These are phyloP conservation scores for Ophiostoma sp. DNA, from an alignment of 2,329 filamentous ascomycete species.

Conservation along the genomic window DNA sequence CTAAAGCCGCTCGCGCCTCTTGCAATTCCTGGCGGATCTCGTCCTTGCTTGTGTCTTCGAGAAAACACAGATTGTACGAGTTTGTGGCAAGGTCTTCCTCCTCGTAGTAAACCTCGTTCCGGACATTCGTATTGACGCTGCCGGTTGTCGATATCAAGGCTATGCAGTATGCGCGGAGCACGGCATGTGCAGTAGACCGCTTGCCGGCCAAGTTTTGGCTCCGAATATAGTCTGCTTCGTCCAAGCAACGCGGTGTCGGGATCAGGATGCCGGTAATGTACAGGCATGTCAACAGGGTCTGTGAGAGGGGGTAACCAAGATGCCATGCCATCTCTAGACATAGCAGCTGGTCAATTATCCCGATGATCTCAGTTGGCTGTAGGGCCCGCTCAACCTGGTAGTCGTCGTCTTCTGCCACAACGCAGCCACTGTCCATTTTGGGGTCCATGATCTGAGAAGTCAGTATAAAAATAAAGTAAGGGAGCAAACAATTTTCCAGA, in stretches of 20 bases:
- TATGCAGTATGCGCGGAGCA: conserved; percentile 81
- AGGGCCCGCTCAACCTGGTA: conserved; percentile 68
- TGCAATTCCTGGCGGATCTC: conserved; percentile 53
- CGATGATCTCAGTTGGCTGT: conserved; percentile 73
- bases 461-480: background rate
- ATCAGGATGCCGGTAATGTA: conserved; percentile 81
- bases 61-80: conserved; percentile 73
- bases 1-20: conserved; percentile 50
- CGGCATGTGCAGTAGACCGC: conserved; percentile 39
- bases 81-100: conserved; percentile 97
- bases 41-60: conserved; percentile 57
- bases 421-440: conserved; percentile 95
- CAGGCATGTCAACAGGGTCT: conserved; percentile 87
- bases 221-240: conserved; percentile 59
- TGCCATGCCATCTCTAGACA: conserved; percentile 98
- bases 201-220: background rate
- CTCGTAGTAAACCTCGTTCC: conserved; percentile 87
- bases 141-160: conserved; percentile 78
- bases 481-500: too few relatives aligned
- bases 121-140: conserved; percentile 70
- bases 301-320: conserved; percentile 87
- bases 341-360: conserved; percentile 89
- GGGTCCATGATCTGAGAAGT: conserved; percentile 83
- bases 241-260: conserved; percentile 58
- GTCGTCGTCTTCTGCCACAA: conserved; percentile 66